These are phyloP conservation scores for Rhododendron vialii DNA, from an alignment of 148 eudicot species.

Conservation along the genomic window DNA sequence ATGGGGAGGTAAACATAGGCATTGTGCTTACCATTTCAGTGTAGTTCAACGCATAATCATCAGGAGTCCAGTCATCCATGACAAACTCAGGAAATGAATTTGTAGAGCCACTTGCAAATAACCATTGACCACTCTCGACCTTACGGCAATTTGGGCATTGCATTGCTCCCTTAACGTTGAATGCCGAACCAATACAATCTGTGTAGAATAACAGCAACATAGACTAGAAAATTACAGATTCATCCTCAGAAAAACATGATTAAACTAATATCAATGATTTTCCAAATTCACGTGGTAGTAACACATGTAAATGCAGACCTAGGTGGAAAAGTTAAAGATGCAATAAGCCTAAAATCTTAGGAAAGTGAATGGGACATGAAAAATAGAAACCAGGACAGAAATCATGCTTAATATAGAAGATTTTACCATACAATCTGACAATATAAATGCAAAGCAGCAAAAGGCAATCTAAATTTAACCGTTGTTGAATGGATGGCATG, in stretches of 20 bases:
- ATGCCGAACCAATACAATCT: constrained; percentile 87
- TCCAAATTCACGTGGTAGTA: constrained; percentile 1
- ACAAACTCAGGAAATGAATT: constrained; percentile 28
- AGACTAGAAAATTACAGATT: neutral
- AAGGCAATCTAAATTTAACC: neutral
- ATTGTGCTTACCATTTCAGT: constrained; percentile 40
- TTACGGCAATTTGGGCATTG: constrained; percentile 84
- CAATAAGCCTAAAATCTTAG: neutral
- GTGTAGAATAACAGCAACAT: constrained; percentile 8
- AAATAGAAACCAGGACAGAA: neutral
- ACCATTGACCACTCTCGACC: constrained; percentile 67
- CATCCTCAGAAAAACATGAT: constrained; percentile 1
- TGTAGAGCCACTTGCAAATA: constrained; percentile 47
- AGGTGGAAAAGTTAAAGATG: neutral
- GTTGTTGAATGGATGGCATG: neutral
- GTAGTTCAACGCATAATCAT: constrained; percentile 30
- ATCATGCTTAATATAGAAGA: neutral
- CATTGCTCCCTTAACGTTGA: constrained; percentile 67
- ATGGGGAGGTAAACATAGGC: neutral
- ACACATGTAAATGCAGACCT: neutral
- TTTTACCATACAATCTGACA: neutral
- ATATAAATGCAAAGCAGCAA: neutral
- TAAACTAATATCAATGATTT: constrained; percentile 2
- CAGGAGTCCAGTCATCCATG: constrained; percentile 31
- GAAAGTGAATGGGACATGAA: neutral